Conservation (phyloP, 805 yeast genomes). For the Candida silvicultrix region DNA sequence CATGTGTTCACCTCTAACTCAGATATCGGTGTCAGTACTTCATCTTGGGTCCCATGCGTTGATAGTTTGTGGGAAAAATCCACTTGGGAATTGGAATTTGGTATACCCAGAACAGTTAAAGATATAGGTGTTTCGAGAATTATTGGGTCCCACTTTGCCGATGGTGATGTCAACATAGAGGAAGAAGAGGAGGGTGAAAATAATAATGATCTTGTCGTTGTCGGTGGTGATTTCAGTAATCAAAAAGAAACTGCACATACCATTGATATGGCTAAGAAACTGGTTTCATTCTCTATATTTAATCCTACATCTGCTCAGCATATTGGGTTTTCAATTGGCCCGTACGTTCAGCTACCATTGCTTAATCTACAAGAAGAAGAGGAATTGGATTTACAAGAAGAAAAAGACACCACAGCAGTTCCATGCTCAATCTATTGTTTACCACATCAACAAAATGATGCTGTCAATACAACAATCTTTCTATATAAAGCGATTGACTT, state of each 20-base stretch:
- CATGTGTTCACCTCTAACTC: conserved; percentile 82
- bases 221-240: conserved; percentile 64
- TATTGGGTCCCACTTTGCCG: conserved; percentile 22
- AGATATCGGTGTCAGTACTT: conserved; percentile 72
- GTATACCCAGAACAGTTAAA: conserved; percentile 72
- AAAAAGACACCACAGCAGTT: conserved; percentile 33
- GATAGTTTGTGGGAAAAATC: conserved; percentile 84
- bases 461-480: conserved; percentile 68
- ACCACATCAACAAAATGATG: conserved; percentile 50
- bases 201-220: conserved; percentile 49
- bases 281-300: conserved; percentile 64
- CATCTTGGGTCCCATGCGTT: conserved; percentile 97
- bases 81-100: conserved; percentile 89
- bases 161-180: conserved; percentile 20
- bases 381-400: conserved; percentile 22
- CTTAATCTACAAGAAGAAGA: conserved; percentile 35
- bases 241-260: conserved; percentile 72
- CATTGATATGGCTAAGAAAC: conserved; percentile 65
- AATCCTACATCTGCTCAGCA: conserved; percentile 92
- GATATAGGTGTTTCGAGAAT: conserved; percentile 46
- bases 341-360: conserved; percentile 62
- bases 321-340: conserved; percentile 91
- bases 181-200: conserved; percentile 25
- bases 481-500: conserved; percentile 75
- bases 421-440: conserved; percentile 59